A percentile compares a stretch with the other conserved stretches of the same genome.
phyloP scores from a whole-genome alignment of 2,329 filamentous ascomycete genomes.

The Alternaria triticimaculans region DNA sequence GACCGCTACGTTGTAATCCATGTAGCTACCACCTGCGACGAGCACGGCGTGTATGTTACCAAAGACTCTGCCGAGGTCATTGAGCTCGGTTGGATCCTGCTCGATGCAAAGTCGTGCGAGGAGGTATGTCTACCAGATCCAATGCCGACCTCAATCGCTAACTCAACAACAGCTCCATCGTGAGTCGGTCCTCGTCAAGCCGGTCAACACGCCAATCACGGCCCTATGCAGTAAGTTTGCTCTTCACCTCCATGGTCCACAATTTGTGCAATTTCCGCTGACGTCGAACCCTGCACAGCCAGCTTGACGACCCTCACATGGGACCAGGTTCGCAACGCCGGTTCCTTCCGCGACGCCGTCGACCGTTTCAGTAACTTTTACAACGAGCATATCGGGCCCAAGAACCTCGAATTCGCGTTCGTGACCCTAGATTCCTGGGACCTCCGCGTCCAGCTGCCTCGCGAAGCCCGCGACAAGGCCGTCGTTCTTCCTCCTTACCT shows the following conservation, averaged over 20 bases:
- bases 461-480: constrained; percentile 96
- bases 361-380: constrained; percentile 94
- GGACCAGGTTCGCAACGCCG: constrained; percentile 98
- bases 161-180: constrained; percentile 75
- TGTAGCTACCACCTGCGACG: constrained; percentile 97
- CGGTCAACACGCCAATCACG: constrained; percentile 97
- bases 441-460: constrained; percentile 93
- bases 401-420: constrained; percentile 96
- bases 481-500: constrained; percentile 96
- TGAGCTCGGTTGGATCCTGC: constrained; percentile 96
- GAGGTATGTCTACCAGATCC: constrained; percentile 66
- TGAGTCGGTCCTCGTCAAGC: constrained; percentile 96
- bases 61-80: constrained; percentile 99
- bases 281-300: constrained; percentile 61
- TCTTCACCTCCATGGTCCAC: neutral
- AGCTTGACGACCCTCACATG: constrained; percentile 97
- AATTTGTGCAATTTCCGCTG: constrained; percentile 1
- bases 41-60: constrained; percentile 98
- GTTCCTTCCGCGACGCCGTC: constrained; percentile 95
- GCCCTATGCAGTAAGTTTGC: constrained; percentile 89
- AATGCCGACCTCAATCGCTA: constrained; percentile 7
- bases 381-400: constrained; percentile 85
- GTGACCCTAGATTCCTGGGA: constrained; percentile 99
- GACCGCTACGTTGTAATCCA: constrained; percentile 99
- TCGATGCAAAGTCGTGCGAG: constrained; percentile 89